These are phyloP conservation scores for Dryadomyces quercus-mongolicae DNA, from an alignment of 2,329 filamentous ascomycete species.

Conservation along the genomic window DNA sequence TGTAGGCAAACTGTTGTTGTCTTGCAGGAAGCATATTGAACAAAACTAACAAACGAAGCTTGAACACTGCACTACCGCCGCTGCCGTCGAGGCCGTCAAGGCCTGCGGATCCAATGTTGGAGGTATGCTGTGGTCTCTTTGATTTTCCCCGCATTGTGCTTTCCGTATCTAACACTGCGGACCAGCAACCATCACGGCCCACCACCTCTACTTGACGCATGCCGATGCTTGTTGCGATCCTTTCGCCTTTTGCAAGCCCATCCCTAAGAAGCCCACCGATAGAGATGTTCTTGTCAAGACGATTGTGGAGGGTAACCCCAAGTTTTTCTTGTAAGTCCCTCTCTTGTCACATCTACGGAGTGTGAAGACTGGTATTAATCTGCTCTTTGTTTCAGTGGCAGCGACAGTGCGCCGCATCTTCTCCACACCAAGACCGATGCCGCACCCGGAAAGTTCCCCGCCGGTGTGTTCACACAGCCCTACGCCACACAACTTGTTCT, in stretches of 20 bases:
- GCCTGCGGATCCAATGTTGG: constrained; percentile 67
- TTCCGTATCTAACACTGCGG: neutral
- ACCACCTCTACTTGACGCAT: constrained; percentile 58
- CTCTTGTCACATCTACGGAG: neutral
- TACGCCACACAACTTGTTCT: constrained; percentile 49
- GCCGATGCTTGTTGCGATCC: constrained; percentile 14
- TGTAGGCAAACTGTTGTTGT: constrained; percentile 1
- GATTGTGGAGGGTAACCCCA: constrained; percentile 43
- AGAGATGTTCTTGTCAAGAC: constrained; percentile 60
- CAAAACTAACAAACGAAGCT: constrained; percentile 1
- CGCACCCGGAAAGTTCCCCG: constrained; percentile 41
- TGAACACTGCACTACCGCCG: constrained; percentile 77
- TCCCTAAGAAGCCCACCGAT: constrained; percentile 60
- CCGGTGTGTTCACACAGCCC: constrained; percentile 71
- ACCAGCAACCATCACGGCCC: constrained; percentile 66
- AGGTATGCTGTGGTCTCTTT: constrained; percentile 16
- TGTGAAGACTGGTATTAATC: no score
- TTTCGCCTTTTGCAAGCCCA: constrained; percentile 49
- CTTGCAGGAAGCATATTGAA: neutral
- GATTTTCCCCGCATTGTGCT: neutral
- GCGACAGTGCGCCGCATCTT: constrained; percentile 61
- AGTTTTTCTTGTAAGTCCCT: constrained; percentile 47
- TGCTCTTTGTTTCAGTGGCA: constrained; percentile 27
- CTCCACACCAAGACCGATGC: constrained; percentile 42
- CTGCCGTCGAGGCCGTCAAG: constrained; percentile 66